Conservation (phyloP, 2,329 filamentous ascomycete genomes). For the Didymella glomerata region DNA sequence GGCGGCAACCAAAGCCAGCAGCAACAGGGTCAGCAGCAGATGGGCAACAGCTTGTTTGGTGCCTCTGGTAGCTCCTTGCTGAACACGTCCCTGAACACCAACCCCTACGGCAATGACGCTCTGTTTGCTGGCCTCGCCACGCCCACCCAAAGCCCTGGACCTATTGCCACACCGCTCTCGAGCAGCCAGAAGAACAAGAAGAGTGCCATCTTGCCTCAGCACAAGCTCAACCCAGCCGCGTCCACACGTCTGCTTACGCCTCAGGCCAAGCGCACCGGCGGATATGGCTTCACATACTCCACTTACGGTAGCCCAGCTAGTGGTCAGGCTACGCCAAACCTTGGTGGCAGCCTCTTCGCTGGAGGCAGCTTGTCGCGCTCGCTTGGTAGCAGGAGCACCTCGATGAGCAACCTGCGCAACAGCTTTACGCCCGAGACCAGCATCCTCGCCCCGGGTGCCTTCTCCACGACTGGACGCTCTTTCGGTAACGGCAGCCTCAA, state of each 20-base stretch:
- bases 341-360: conserved; percentile 60
- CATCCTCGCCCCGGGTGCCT: conserved; percentile 84
- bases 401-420: conserved; percentile 83
- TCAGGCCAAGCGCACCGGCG: conserved; percentile 70
- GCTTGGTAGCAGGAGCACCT: conserved; percentile 82
- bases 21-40: conserved; percentile 51
- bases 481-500: conserved; percentile 70
- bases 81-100: conserved; percentile 68
- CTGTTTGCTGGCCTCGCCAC: conserved; percentile 79
- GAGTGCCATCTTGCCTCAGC: conserved; percentile 81
- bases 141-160: conserved; percentile 78
- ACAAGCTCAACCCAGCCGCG: conserved; percentile 84
- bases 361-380: conserved; percentile 72
- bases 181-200: conserved; percentile 79
- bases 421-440: conserved; percentile 85
- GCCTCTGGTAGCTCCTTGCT: conserved; percentile 58
- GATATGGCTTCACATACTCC: conserved; percentile 92
- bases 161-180: conserved; percentile 87
- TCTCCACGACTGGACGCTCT: conserved; percentile 68
- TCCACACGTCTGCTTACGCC: conserved; percentile 83
- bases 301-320: conserved; percentile 85
- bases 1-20: conserved; percentile 53
- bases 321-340: conserved; percentile 67
- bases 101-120: conserved; percentile 87
- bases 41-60: conserved; percentile 62